phyloP scores from a whole-genome alignment of 73 alveolate genomes.

The Halteria grandinella region DNA sequence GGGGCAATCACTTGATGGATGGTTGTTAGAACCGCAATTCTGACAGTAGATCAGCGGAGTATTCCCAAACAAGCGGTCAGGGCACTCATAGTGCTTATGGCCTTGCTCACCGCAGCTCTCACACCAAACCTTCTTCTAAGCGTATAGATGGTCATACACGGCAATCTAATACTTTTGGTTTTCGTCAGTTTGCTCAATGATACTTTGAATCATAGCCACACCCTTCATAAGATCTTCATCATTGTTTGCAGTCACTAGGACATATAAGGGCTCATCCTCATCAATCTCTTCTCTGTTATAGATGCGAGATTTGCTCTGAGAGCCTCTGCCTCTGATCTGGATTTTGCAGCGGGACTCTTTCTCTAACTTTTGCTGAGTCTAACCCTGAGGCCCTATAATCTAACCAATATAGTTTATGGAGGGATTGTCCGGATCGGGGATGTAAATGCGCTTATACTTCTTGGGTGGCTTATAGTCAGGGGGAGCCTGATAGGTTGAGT shows the following conservation, averaged over 20 bases:
- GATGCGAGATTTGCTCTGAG: constrained; percentile 39
- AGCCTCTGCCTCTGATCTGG: constrained; percentile 95
- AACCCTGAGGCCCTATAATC: constrained; percentile 96
- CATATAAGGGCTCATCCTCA: constrained; percentile 92
- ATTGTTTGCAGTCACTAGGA: constrained; percentile 85
- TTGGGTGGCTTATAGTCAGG: constrained; percentile 96
- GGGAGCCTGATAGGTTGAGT: constrained; percentile 91
- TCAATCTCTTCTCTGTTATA: constrained; percentile 62
- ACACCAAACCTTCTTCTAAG: constrained; percentile 74
- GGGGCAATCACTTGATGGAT: constrained; percentile 91
- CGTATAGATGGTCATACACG: constrained; percentile 75
- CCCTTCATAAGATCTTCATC: constrained; percentile 91
- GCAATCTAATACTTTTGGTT: constrained; percentile 73
- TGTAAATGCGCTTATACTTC: constrained; percentile 79
- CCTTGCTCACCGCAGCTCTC: constrained; percentile 94
- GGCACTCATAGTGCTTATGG: constrained; percentile 91
- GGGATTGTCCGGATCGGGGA: constrained; percentile 86
- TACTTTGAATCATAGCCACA: constrained; percentile 73
- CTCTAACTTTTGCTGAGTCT: constrained; percentile 88
- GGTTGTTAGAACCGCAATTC: constrained; percentile 84
- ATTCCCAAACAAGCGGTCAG: constrained; percentile 63
- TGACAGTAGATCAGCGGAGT: constrained; percentile 76
- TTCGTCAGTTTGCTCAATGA: constrained; percentile 63
- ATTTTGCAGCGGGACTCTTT: constrained; percentile 91
- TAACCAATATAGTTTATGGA: constrained; percentile 79